A percentile compares a stretch with the other conserved stretches of the same genome.
phyloP scores from a whole-genome alignment of 139 green algal genomes.

The Tetradesmus obliquus region DNA sequence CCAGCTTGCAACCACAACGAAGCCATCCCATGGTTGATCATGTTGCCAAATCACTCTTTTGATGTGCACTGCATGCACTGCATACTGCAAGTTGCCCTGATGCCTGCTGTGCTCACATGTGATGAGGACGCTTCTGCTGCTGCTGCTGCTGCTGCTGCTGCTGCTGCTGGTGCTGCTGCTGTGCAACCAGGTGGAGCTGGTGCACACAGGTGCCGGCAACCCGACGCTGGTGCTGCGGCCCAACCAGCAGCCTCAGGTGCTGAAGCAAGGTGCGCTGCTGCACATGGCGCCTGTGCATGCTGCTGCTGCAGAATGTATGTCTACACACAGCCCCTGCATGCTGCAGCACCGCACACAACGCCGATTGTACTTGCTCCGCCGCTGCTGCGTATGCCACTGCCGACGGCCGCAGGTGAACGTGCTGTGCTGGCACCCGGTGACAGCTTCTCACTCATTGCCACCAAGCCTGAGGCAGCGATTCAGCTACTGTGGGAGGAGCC shows the following conservation, averaged over 20 bases:
- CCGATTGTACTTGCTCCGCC: too few relatives aligned
- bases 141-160: too few relatives aligned
- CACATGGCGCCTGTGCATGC: too few relatives aligned
- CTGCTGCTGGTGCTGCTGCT: not conserved
- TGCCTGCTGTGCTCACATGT: too few relatives aligned
- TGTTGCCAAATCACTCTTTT: too few relatives aligned
- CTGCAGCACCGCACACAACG: too few relatives aligned
- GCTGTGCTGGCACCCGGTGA: not conserved
- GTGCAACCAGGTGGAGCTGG: slow-evolving; percentile 5
- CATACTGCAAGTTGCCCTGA: too few relatives aligned
- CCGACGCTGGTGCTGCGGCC: slow-evolving; percentile 9
- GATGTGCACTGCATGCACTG: too few relatives aligned
- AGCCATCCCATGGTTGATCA: too few relatives aligned
- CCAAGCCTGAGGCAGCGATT: slow-evolving; percentile 19
- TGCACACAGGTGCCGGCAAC: slow-evolving; percentile 16
- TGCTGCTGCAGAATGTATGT: not conserved
- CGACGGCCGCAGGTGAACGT: not conserved
- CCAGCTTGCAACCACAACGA: too few relatives aligned
- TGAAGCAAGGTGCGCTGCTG: slow-evolving; percentile 3
- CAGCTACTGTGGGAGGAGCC: slow-evolving; percentile 27
- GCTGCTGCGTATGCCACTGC: not conserved
- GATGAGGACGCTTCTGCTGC: too few relatives aligned
- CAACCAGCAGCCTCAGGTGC: not conserved
- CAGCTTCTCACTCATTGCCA: slow-evolving; percentile 20
- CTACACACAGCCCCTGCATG: too few relatives aligned